These are phyloP conservation scores for Saturnispora saitoi DNA, from an alignment of 805 yeast species.

Conservation along the genomic window DNA sequence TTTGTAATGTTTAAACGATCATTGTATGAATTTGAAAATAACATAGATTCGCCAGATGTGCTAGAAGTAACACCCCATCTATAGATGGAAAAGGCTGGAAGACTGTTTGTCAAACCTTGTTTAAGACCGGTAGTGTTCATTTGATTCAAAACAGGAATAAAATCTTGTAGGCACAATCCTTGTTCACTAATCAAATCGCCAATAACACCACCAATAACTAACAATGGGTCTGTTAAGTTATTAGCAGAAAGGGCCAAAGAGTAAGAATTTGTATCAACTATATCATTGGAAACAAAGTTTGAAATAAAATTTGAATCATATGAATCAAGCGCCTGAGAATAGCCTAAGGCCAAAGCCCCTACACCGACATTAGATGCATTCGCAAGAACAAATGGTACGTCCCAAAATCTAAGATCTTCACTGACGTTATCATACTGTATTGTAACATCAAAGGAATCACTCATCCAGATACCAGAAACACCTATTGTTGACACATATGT, in stretches of 20 bases:
- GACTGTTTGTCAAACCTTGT: conserved; percentile 14
- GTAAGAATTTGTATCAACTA: conserved; percentile 34
- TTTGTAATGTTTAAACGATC: conserved; percentile 32
- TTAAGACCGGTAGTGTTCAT: conserved; percentile 5
- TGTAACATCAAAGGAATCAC: conserved; percentile 19
- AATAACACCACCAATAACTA: conserved; percentile 56
- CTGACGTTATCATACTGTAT: neutral
- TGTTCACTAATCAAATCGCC: conserved; percentile 37
- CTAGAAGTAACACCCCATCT: conserved; percentile 34
- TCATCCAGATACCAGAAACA: conserved; percentile 20
- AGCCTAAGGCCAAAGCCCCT: conserved; percentile 42
- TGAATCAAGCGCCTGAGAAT: conserved; percentile 13
- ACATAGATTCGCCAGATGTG: conserved; percentile 19
- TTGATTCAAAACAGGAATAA: conserved; percentile 34
- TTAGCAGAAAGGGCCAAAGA: conserved; percentile 33
- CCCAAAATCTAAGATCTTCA: conserved; percentile 15
- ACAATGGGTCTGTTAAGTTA: conserved; percentile 23
- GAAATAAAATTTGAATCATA: conserved; percentile 28
- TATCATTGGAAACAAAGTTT: conserved; percentile 22
- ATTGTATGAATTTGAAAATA: conserved; percentile 28
- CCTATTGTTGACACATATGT: conserved; percentile 18
- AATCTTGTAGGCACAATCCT: conserved; percentile 37
- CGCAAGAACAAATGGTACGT: conserved; percentile 31
- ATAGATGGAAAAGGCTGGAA: conserved; percentile 40
- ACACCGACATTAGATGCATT: conserved; percentile 29